A percentile compares a stretch with the other conserved stretches of the same genome.
phyloP scores from a whole-genome alignment of 148 eudicot genomes.

The Chenopodium formosanum region DNA sequence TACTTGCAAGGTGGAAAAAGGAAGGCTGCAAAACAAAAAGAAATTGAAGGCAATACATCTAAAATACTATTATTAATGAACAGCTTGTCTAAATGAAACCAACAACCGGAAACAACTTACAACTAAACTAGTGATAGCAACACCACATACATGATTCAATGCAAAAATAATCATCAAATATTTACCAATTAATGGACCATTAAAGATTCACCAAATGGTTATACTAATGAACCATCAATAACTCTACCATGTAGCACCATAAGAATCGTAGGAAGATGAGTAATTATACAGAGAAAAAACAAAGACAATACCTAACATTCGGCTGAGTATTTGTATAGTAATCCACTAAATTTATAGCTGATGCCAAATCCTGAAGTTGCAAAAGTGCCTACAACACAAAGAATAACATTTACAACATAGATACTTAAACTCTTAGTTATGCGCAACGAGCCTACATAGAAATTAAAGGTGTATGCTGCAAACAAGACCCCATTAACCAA shows the following conservation, averaged over 20 bases:
- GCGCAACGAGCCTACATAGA: no score
- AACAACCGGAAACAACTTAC: neutral
- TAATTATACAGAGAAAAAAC: neutral
- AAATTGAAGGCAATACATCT: neutral
- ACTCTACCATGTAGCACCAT: neutral
- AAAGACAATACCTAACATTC: slow-evolving; percentile 34
- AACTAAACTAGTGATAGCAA: neutral
- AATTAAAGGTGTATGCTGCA: no score
- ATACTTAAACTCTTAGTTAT: neutral
- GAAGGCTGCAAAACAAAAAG: neutral
- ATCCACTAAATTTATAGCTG: slow-evolving; percentile 38
- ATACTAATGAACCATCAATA: neutral
- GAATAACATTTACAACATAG: neutral
- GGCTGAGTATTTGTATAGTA: slow-evolving; percentile 37
- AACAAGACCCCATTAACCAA: no score
- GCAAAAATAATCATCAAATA: slow-evolving; percentile 1
- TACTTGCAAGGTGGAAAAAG: neutral
- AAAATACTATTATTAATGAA: neutral
- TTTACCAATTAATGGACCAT: neutral
- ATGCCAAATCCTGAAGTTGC: slow-evolving; percentile 41
- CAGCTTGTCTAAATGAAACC: neutral
- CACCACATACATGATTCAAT: neutral
- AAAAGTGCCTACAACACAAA: slow-evolving; percentile 35
- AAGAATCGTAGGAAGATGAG: neutral
- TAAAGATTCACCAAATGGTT: neutral